phyloP scores from a whole-genome alignment of 352 stramenopile genomes.

The Thraustochytrium sp. region DNA sequence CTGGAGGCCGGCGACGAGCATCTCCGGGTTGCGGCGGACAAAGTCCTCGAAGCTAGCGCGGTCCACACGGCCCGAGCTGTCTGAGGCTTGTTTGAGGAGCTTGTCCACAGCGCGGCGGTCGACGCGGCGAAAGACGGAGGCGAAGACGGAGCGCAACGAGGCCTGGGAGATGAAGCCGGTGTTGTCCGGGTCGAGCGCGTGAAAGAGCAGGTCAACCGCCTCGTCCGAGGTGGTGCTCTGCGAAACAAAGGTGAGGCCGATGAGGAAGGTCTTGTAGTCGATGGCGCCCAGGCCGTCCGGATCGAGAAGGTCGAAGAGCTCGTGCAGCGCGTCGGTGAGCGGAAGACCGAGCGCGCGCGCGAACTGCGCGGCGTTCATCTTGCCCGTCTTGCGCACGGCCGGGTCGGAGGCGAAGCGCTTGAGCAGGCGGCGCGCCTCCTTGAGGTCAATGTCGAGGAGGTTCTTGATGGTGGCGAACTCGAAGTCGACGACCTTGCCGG shows the following conservation, averaged over 20 bases:
- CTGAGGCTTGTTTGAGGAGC: not conserved
- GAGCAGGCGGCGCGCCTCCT: not conserved
- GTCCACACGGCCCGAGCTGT: not conserved
- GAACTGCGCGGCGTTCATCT: constrained; percentile 12
- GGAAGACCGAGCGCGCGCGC: constrained; percentile 24
- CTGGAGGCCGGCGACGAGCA: not conserved
- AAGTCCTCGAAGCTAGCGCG: not conserved
- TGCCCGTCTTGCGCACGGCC: not conserved
- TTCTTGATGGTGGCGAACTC: constrained; percentile 36
- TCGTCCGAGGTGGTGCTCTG: not conserved
- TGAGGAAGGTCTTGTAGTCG: constrained; percentile 31
- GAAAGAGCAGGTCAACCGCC: constrained; percentile 17
- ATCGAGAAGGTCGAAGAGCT: constrained; percentile 39
- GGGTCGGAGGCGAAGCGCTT: not conserved
- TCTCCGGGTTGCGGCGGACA: not conserved
- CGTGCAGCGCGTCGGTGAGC: not conserved
- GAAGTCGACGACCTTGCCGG: constrained; percentile 1
- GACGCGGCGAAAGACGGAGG: not conserved
- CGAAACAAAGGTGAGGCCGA: constrained; percentile 37
- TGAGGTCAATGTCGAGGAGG: not conserved
- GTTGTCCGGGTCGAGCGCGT: constrained; percentile 17
- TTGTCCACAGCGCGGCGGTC: not conserved
- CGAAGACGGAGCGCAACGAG: not conserved
- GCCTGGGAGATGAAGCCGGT: not conserved
- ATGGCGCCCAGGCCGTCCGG: not conserved